Base-by-base conservation (phyloP, 768 basidiomycete genomes). In the Mycena floridula region DNA sequence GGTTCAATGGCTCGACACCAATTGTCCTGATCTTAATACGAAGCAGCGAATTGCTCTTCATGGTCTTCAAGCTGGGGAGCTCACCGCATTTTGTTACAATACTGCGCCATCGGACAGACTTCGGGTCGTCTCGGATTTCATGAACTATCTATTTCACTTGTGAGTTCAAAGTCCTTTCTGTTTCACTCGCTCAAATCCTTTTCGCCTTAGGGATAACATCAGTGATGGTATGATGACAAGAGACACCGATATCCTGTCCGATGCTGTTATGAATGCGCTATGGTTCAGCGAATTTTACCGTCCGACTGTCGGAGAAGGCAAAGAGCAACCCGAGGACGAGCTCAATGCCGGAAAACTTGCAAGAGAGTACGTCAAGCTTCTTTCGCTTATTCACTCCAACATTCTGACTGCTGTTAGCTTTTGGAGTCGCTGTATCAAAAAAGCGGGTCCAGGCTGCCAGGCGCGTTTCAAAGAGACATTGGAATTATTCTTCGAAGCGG, bases 181-280 rank as follows among this genome's bases (percentile, higher is more conserved):
- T 49, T 46, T 43, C 40, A 11, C 25, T 5, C 20, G 37, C 21
- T 38, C 21, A 15, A 24, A 15, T 26, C 6, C 25, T 49, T 40
- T 53, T 12, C 26, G 47, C 39, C 53, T 11, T 50, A 74, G 73
- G 27, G 86, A 89, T 58, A 80, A 89, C 57, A 76, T 89, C 57
- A 85, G 82, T 54, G 85, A 89, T 55, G 82, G 83, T 42, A 84
- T 86, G 82, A 77, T 82, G 69, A 74, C 76, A 44, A 66, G 72
- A 25, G 76, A 81, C 40, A 79, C 82, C 4, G 69, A 73, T 49
- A 66, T 69, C 15, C 66, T 85, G 44, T 72, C 81, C 24, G 65
- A 81, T 54, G 71, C 79, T 26, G 81, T 88, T 54, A 83, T 88
- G 77, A 82, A 83, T 55, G 77, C 82, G 2, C 61, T 89, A 5